Percentiles rank a stretch among this genome's conserved stretches.
phyloP scores from a whole-genome alignment of 257 asterid genomes.

The Jacaranda mimosifolia region DNA sequence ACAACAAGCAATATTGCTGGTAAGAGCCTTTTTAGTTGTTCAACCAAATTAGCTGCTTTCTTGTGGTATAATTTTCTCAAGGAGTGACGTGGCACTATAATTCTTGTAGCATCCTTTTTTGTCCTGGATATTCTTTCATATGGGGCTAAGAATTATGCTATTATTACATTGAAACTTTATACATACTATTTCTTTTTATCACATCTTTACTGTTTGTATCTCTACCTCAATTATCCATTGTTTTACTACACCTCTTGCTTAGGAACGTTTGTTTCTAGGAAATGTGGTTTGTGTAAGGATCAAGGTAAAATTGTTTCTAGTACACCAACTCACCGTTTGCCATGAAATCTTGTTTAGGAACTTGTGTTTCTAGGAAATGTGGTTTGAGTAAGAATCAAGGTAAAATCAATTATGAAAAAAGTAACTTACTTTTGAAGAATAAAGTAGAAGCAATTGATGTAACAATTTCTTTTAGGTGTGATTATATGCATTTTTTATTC shows the following conservation, averaged over 20 bases:
- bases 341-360: no score
- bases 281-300: background rate
- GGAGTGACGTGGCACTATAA: background rate
- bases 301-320: no score
- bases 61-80: background rate
- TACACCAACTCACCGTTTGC: no score
- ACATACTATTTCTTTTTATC: no score
- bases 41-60: conserved; percentile 36
- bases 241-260: background rate
- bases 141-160: no score
- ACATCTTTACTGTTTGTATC: no score
- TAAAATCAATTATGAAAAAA: background rate
- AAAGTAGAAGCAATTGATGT: no score
- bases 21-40: conserved; percentile 28
- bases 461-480: no score
- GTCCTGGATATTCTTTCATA: background rate
- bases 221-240: no score
- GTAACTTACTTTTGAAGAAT: background rate
- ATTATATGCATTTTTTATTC: no score
- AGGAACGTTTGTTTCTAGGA: background rate
- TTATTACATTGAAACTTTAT: no score
- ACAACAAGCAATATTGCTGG: conserved; percentile 34
- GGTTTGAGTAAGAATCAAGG: background rate
- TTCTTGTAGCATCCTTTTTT: background rate
- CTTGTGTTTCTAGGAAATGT: no score